These are phyloP conservation scores for Zarea fungicola DNA, from an alignment of 2,329 filamentous ascomycete genomes.

Conservation along the genomic window DNA sequence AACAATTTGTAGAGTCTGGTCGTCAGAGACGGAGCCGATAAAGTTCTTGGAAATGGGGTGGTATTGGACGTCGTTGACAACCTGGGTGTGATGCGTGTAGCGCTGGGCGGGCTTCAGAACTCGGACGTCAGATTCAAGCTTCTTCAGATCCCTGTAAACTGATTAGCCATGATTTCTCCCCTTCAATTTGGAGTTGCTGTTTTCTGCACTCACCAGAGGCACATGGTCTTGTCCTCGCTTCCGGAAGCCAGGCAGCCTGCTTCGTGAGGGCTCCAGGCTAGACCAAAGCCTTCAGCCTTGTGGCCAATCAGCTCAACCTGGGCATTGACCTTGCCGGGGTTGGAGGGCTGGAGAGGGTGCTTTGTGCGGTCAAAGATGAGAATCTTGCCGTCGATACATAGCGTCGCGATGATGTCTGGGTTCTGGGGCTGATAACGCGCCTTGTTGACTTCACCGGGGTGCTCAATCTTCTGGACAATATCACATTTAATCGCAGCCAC, in stretches of 20 bases:
- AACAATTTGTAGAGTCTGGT: conserved; percentile 86
- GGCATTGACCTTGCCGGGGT: conserved; percentile 61
- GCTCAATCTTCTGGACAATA: conserved; percentile 92
- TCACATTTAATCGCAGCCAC: conserved; percentile 76
- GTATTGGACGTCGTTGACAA: conserved; percentile 96
- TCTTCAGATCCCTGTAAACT: conserved; percentile 66
- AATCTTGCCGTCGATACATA: conserved; percentile 80
- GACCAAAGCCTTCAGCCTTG: conserved; percentile 80
- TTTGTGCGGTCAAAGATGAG: conserved; percentile 96
- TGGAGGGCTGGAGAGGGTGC: conserved; percentile 70
- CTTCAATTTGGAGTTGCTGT: not conserved
- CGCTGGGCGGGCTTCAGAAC: conserved; percentile 65
- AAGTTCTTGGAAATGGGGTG: conserved; percentile 80
- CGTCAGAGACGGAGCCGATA: conserved; percentile 91
- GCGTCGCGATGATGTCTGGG: conserved; percentile 90
- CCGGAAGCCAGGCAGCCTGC: conserved; percentile 82
- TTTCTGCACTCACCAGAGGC: conserved; percentile 64
- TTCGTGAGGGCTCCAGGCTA: conserved; percentile 85
- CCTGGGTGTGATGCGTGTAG: conserved; percentile 82
- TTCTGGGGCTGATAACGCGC: conserved; percentile 97
- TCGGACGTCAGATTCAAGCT: conserved; percentile 64
- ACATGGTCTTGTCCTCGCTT: conserved; percentile 86
- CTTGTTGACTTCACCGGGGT: conserved; percentile 97
- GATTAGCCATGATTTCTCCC: no score
- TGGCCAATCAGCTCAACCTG: conserved; percentile 85